Evolutionary conservation across 371 early-diverging fungal species (phyloP).

Genomic region (Syncephalastrum monosporum): DNA sequence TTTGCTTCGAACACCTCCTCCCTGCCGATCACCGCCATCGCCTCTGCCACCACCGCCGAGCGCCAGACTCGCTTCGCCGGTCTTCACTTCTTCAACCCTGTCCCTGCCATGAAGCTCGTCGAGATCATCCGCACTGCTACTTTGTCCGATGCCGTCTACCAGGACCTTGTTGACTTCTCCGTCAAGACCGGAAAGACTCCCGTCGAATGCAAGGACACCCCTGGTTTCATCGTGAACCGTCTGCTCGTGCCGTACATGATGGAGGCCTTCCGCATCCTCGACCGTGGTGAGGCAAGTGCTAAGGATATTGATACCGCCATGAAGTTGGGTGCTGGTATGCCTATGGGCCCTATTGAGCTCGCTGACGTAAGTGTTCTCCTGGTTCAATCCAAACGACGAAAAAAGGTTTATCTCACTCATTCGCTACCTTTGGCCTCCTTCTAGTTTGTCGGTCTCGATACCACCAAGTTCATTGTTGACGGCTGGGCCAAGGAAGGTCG

Average conservation of each 20-base stretch:
- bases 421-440: not conserved
- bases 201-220: constrained; percentile 95
- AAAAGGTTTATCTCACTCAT: not conserved
- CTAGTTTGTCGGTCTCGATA: constrained; percentile 94
- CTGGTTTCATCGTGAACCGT: constrained; percentile 97
- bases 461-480: constrained; percentile 88
- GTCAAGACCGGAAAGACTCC: constrained; percentile 82
- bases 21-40: constrained; percentile 82
- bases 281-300: constrained; percentile 86
- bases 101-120: constrained; percentile 96
- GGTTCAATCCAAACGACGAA: too few relatives aligned
- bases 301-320: constrained; percentile 94
- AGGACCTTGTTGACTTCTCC: constrained; percentile 63
- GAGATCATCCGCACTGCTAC: constrained; percentile 83
- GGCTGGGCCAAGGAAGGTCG: constrained; percentile 81
- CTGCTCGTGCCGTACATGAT: constrained; percentile 95
- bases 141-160: constrained; percentile 61
- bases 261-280: constrained; percentile 89
- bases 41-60: constrained; percentile 56
- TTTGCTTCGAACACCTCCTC: constrained; percentile 94
- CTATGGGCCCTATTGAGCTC: constrained; percentile 97
- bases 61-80: constrained; percentile 76
- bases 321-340: constrained; percentile 98
- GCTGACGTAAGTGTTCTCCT: constrained; percentile 66
- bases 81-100: constrained; percentile 96